Evolutionary conservation across 129 eudicot genomes (phyloP).

Genomic region (Kitagawia praeruptora): DNA sequence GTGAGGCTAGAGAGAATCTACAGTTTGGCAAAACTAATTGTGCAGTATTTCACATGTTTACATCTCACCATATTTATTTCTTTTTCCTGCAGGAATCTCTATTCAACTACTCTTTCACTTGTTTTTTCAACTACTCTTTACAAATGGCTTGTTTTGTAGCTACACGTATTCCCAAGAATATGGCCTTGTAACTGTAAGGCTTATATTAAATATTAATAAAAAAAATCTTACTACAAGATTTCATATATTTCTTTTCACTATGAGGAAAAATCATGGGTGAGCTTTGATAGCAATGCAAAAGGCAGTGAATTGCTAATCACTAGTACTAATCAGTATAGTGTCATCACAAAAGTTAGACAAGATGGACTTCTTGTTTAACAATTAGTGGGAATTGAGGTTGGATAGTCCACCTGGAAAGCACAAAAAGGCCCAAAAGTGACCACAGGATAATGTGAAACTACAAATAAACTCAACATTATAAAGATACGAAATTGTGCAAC

Average conservation of each 20-base stretch:
- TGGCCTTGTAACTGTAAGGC: not conserved
- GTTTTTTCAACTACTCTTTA: not conserved
- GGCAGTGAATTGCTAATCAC: no score
- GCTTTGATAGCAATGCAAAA: no score
- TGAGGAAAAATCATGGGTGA: no score
- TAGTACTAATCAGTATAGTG: no score
- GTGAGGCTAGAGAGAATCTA: not conserved
- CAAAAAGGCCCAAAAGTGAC: not conserved
- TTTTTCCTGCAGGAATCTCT: not conserved
- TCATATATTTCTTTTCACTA: no score
- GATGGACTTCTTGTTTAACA: not conserved
- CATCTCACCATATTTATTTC: not conserved
- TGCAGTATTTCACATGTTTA: not conserved
- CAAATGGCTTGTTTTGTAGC: not conserved
- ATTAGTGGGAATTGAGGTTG: not conserved
- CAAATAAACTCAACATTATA: not conserved
- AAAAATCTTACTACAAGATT: not conserved
- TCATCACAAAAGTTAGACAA: not conserved
- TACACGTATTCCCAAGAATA: not conserved
- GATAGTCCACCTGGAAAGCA: not conserved
- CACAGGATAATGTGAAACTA: not conserved
- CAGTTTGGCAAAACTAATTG: conserved; percentile 4
- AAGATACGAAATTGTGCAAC: not conserved
- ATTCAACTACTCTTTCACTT: not conserved
- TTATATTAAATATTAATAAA: not conserved